Evolutionary conservation across 345 rosid genomes (phyloP).

Genomic region (Brassica juncea): DNA sequence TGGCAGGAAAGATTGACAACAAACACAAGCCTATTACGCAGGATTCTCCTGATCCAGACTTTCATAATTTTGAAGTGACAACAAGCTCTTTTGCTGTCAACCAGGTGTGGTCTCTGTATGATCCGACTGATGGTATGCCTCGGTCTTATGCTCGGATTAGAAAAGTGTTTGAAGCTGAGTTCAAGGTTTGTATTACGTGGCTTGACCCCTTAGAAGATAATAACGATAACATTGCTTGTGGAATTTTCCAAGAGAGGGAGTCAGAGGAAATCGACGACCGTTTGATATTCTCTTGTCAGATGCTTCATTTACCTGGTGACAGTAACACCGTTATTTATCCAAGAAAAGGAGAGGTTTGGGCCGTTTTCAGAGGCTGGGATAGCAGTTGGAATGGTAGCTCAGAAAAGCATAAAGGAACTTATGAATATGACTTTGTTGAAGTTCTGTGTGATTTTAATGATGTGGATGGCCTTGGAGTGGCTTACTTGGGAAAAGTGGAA

Average conservation of each 20-base stretch:
- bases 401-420: constrained; percentile 51
- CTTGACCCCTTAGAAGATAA: constrained; percentile 57
- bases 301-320: constrained; percentile 28
- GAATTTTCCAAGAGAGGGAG: constrained; percentile 50
- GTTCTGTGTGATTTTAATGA: constrained; percentile 54
- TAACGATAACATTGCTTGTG: constrained; percentile 54
- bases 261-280: constrained; percentile 45
- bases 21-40: constrained; percentile 23
- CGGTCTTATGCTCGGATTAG: constrained; percentile 65
- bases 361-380: constrained; percentile 77
- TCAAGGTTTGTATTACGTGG: constrained; percentile 74
- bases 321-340: constrained; percentile 54
- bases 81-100: constrained; percentile 57
- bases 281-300: constrained; percentile 69
- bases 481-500: constrained; percentile 65
- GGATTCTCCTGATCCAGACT: constrained; percentile 69
- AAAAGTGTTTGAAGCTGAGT: constrained; percentile 57
- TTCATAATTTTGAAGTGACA: constrained; percentile 60
- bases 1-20: constrained; percentile 19
- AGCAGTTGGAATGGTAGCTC: constrained; percentile 53
- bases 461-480: constrained; percentile 63
- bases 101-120: constrained; percentile 90
- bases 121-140: constrained; percentile 76
- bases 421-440: constrained; percentile 68
- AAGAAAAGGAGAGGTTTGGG: constrained; percentile 83